phyloP scores from a whole-genome alignment of 2,329 filamentous ascomycete genomes.

The Trichoderma sp. region DNA sequence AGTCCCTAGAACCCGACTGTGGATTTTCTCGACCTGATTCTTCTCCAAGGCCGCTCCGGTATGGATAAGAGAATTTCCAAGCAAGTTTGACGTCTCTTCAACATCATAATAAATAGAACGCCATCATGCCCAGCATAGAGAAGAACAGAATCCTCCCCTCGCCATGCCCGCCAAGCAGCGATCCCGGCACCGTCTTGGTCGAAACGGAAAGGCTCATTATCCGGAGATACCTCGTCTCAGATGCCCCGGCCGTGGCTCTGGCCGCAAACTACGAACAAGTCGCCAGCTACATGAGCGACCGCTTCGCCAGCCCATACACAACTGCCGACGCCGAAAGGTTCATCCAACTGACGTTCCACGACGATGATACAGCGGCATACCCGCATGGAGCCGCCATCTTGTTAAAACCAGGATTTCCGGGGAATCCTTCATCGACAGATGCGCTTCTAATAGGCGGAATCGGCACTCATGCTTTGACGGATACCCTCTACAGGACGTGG shows the following conservation, averaged over 20 bases:
- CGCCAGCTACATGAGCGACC: conserved; percentile 45
- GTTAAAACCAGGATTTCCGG: conserved; percentile 34
- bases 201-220: conserved; percentile 44
- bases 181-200: conserved; percentile 38
- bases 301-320: conserved; percentile 52
- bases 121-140: not conserved
- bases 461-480: conserved; percentile 42
- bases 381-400: conserved; percentile 42
- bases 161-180: conserved; percentile 33
- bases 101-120: not conserved
- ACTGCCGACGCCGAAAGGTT: conserved; percentile 44
- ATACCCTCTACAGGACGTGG: conserved; percentile 48
- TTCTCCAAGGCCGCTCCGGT: not conserved
- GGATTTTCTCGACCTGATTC: not conserved
- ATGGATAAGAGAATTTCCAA: not conserved
- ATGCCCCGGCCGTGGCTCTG: conserved; percentile 42
- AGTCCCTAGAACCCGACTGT: not conserved
- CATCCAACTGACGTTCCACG: conserved; percentile 34
- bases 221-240: conserved; percentile 45
- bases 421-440: conserved; percentile 35
- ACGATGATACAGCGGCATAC: conserved; percentile 34
- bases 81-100: not conserved
- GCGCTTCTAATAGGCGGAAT: conserved; percentile 45
- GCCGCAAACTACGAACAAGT: conserved; percentile 47
- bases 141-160: conserved; percentile 21